phyloP scores from a whole-genome alignment of 129 eudicot species.

The Saussurea involucrata region DNA sequence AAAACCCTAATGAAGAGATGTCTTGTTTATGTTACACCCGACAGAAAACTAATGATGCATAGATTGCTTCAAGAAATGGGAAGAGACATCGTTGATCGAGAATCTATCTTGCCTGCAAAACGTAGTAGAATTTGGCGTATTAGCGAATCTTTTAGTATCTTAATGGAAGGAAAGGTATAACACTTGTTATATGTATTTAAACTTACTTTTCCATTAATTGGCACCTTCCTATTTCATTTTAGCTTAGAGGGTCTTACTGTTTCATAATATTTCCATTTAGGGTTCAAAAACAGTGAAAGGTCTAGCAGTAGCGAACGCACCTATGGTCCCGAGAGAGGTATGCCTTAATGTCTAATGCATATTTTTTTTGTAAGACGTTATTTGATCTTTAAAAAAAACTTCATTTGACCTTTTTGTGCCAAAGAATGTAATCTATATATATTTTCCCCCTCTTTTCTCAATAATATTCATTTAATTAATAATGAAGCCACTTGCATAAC shows the following conservation, averaged over 20 bases:
- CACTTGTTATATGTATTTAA: too few species aligned
- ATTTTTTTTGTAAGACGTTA: too few species aligned
- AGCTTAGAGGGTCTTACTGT: too few species aligned
- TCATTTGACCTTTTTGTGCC: too few species aligned
- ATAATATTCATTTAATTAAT: too few species aligned
- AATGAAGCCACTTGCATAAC: too few species aligned
- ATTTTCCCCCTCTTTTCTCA: too few species aligned
- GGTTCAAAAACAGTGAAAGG: conserved; percentile 19
- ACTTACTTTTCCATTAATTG: too few species aligned
- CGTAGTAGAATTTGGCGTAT: conserved; percentile 4
- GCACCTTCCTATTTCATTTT: background rate
- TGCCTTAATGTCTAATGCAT: too few species aligned
- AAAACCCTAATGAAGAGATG: conserved; percentile 22
- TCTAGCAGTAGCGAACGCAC: background rate
- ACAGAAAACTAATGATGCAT: conserved; percentile 14
- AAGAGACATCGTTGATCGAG: background rate
- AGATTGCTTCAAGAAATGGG: background rate
- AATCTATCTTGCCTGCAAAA: conserved; percentile 10
- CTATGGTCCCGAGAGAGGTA: background rate
- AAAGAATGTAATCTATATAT: too few species aligned
- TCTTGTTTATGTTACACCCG: background rate
- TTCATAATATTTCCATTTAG: background rate
- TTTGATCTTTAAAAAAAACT: too few species aligned
- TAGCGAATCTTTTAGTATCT: background rate
- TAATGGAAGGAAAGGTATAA: conserved; percentile 19